phyloP scores from a whole-genome alignment of 116 monocot genomes.

The Dioscorea cayenensis region DNA sequence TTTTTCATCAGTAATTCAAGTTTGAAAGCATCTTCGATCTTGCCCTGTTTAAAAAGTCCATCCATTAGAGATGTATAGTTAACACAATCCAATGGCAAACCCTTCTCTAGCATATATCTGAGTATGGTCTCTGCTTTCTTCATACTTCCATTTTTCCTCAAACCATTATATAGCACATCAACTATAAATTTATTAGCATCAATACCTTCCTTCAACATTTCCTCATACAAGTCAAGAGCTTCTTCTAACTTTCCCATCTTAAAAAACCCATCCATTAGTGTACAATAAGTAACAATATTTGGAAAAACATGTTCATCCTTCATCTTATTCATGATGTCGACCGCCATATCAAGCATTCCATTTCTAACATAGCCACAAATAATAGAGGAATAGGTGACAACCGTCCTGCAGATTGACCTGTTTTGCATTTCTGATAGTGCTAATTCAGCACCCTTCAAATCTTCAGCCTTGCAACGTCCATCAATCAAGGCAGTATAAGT shows the following conservation, averaged over 20 bases:
- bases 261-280: conserved; percentile 61
- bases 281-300: conserved; percentile 60
- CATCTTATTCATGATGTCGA: conserved; percentile 56
- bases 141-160: conserved; percentile 63
- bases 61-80: conserved; percentile 93
- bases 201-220: conserved; percentile 54
- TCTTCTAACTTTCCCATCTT: conserved; percentile 49
- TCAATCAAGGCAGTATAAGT: conserved; percentile 72
- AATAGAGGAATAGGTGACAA: conserved; percentile 66
- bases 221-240: conserved; percentile 53
- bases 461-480: conserved; percentile 69
- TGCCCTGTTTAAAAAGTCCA: conserved; percentile 65
- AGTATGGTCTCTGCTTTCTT: conserved; percentile 52
- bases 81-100: conserved; percentile 49
- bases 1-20: conserved; percentile 57
- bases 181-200: conserved; percentile 45
- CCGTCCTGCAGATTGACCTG: conserved; percentile 35
- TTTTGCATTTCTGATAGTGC: conserved; percentile 49
- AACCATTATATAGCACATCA: conserved; percentile 70
- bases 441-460: conserved; percentile 45
- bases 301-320: conserved; percentile 41
- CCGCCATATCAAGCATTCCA: conserved; percentile 55
- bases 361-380: conserved; percentile 69
- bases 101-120: conserved; percentile 35
- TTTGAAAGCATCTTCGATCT: conserved; percentile 51